Evolutionary conservation across 129 eudicot species (phyloP).

Genomic region (Arctium minus): DNA sequence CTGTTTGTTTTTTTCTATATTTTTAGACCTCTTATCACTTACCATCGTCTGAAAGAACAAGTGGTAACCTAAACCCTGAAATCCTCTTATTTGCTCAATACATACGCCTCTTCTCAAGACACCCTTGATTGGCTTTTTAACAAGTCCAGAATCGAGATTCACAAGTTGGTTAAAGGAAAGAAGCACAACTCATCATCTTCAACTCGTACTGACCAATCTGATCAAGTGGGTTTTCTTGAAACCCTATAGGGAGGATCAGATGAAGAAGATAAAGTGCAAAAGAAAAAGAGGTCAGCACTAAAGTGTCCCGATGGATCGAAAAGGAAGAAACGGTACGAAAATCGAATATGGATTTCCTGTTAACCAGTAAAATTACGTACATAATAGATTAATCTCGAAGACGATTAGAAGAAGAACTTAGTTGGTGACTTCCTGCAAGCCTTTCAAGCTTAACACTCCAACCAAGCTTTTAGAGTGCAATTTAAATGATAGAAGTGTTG

Average conservation of each 20-base stretch:
- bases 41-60: too few species aligned
- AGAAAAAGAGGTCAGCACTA: background rate
- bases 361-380: conserved; percentile 35
- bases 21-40: too few species aligned
- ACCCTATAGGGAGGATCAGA: background rate
- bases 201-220: conserved; percentile 14
- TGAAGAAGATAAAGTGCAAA: background rate
- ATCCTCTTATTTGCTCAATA: too few species aligned
- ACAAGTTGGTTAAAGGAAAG: conserved; percentile 37
- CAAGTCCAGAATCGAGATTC: conserved; percentile 51
- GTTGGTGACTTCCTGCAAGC: background rate
- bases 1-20: too few species aligned
- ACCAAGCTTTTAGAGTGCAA: conserved; percentile 6
- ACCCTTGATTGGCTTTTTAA: conserved; percentile 51
- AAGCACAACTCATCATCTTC: conserved; percentile 12
- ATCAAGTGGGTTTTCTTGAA: conserved; percentile 14
- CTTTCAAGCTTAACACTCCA: conserved; percentile 10
- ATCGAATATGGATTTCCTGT: conserved; percentile 11
- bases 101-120: too few species aligned
- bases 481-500: background rate
- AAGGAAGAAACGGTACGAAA: conserved; percentile 3
- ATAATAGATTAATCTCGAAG: conserved; percentile 15
- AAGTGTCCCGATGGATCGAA: background rate
- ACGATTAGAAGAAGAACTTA: conserved; percentile 10
- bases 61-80: too few species aligned